Conservation (phyloP, 1,284 basidiomycete species). For the Cutaneotrichosporon daszewskae region DNA sequence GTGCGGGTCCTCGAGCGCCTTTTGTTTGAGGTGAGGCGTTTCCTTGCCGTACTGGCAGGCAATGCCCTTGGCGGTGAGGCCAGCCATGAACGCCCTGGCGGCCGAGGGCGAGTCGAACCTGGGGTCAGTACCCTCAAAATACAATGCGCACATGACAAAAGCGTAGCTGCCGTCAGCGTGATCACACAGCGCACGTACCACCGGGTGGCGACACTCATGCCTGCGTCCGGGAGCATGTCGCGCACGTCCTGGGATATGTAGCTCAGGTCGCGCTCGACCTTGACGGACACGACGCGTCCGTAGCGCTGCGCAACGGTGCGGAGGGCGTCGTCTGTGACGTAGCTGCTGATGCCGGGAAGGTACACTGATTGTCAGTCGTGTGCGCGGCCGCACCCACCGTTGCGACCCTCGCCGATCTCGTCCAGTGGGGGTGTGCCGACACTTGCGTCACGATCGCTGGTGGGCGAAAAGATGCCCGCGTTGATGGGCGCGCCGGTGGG, state of each 20-base stretch:
- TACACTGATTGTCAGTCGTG: constrained; percentile 21
- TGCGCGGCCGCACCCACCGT: constrained; percentile 20
- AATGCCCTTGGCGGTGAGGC: constrained; percentile 14
- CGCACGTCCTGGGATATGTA: constrained; percentile 1
- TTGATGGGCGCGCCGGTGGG: too few species aligned
- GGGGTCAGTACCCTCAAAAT: constrained; percentile 3
- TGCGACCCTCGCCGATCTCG: constrained; percentile 22
- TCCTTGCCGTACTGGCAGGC: constrained; percentile 36
- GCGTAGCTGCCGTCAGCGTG: constrained; percentile 22
- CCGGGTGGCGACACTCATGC: background rate
- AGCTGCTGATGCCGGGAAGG: constrained; percentile 19
- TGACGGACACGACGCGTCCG: constrained; percentile 29
- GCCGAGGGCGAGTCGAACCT: constrained; percentile 27
- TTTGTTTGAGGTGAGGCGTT: constrained; percentile 34
- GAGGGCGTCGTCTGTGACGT: constrained; percentile 20
- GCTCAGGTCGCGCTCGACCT: constrained; percentile 12
- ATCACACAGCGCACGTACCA: too few species aligned
- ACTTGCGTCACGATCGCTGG: too few species aligned
- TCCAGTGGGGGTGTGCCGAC: too few species aligned
- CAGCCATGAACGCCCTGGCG: constrained; percentile 24
- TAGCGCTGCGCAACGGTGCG: constrained; percentile 20
- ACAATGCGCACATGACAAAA: constrained; percentile 25
- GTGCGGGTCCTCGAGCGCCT: constrained; percentile 33
- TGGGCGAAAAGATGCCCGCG: too few species aligned
- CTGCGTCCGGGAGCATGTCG: constrained; percentile 13